Percentiles rank a stretch among this genome's conserved stretches.
These are phyloP conservation scores for Rhizoclosmatium sp. DNA, from an alignment of 192 early-diverging fungal genomes.

Conservation along the genomic window DNA sequence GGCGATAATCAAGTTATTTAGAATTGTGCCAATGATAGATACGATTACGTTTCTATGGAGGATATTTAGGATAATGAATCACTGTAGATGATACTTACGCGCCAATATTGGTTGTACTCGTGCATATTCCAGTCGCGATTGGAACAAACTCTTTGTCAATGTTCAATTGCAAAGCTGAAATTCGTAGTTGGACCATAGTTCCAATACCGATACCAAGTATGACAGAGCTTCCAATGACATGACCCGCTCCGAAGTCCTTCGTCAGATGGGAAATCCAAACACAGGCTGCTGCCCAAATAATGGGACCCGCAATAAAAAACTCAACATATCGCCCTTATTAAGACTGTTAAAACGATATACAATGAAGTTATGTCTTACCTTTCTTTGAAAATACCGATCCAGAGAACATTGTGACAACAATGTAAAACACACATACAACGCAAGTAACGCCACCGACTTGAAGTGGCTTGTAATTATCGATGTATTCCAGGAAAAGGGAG, in stretches of 20 bases:
- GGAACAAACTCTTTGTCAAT: slow-evolving; percentile 73
- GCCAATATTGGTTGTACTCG: slow-evolving; percentile 28
- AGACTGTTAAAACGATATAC: no score
- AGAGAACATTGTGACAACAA: no score
- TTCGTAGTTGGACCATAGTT: slow-evolving; percentile 73
- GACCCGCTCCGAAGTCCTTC: slow-evolving; percentile 50
- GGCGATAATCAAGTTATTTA: slow-evolving; percentile 30
- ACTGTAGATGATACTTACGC: neutral
- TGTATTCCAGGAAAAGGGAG: slow-evolving; percentile 32
- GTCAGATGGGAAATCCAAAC: slow-evolving; percentile 73
- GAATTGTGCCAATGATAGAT: slow-evolving; percentile 48
- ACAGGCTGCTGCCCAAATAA: slow-evolving; percentile 65
- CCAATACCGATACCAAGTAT: slow-evolving; percentile 80
- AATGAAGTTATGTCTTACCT: no score
- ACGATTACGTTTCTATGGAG: neutral
- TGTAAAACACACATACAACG: no score
- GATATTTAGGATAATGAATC: no score
- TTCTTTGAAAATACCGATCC: no score
- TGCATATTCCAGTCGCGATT: slow-evolving; percentile 62
- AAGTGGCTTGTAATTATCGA: no score
- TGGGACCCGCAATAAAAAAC: slow-evolving; percentile 67
- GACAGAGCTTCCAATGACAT: slow-evolving; percentile 68
- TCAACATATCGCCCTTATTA: slow-evolving; percentile 56
- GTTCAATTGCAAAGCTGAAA: slow-evolving; percentile 75
- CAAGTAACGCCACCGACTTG: no score